phyloP scores from a whole-genome alignment of 495 filamentous ascomycete genomes.

The Penicillium soppii region DNA sequence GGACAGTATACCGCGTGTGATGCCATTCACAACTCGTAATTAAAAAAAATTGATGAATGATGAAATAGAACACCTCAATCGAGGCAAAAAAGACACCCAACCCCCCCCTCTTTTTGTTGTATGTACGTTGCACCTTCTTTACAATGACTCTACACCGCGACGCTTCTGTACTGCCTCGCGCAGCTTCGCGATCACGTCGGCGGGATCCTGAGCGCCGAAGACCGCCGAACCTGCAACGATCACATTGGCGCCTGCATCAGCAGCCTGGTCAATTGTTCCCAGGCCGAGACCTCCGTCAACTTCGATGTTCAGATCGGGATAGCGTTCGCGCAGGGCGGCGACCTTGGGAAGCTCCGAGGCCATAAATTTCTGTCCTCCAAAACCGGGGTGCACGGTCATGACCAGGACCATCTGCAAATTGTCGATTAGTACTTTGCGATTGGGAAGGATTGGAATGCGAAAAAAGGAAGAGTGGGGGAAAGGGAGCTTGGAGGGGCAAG shows the following conservation, averaged over 20 bases:
- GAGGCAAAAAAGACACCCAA: conserved; percentile 17
- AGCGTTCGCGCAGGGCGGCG: conserved; percentile 71
- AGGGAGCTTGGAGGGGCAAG: conserved; percentile 4
- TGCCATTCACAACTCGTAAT: conserved; percentile 27
- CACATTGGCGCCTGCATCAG: conserved; percentile 94
- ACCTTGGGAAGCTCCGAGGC: conserved; percentile 93
- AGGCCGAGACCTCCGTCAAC: conserved; percentile 90
- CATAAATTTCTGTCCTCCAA: conserved; percentile 99
- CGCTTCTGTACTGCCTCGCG: conserved; percentile 74
- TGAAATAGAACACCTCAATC: neutral
- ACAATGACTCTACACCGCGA: conserved; percentile 10
- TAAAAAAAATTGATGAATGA: conserved; percentile 15
- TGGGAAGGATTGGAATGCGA: neutral
- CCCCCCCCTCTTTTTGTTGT: conserved; percentile 19
- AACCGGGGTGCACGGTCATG: conserved; percentile 98
- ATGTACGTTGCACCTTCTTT: neutral
- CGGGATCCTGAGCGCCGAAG: conserved; percentile 87
- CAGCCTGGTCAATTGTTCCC: conserved; percentile 89
- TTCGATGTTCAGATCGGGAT: conserved; percentile 92
- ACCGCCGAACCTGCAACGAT: conserved; percentile 98
- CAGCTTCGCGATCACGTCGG: conserved; percentile 76
- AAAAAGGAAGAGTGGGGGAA: neutral
- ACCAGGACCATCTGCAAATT: conserved; percentile 85
- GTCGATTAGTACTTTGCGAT: neutral
- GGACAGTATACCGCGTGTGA: conserved; percentile 7